Evolutionary conservation across 495 filamentous ascomycete genomes (phyloP), one percentile per base, ranked within the genome.

Genomic region (Tuber calosporum): DNA sequence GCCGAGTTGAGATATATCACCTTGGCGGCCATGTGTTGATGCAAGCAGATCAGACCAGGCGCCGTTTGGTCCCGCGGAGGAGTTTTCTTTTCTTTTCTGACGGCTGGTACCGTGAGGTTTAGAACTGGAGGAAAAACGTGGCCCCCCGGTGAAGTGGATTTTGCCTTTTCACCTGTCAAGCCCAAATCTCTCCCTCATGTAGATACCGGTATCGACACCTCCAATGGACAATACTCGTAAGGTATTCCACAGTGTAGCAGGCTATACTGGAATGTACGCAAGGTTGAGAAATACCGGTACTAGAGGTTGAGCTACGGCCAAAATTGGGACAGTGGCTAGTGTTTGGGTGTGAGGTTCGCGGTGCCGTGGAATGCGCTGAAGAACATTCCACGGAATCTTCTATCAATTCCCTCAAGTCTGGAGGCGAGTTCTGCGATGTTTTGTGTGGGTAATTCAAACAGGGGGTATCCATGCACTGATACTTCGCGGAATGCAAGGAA

Each of bases 11-110:
- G 53, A 17, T 62, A 62, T 62, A 34, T 62, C 26, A 62, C 5
- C 53, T 62, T 62, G 53, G 53, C 53, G 53, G 53, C 53, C 53
- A 62, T 62, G 53, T 62, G 53, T 34, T 62, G 26, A 62, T 62
- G 53, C 53, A 62, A 62, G 53, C 2, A 62, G 53, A 62, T 62
- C 53, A 4, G 53, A 26, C 53, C 7, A 30, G 26, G 53, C 26
- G 26, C 53, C 53, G 53, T 62, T 62, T 62, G 53, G 26, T 62
- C 53, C 53, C 53, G 53, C 53, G 13, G 19, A 62, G 53, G 53
- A 13, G 2, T 34, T 62, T 62, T 62, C 53, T 58, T 58, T 58
- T 62, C 26, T 34, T 34, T 34, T 17, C 53, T 62, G 13, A 9
- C 26, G 53, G 53, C 17, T 34, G 53, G 53, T 34, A 5, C 53